Evolutionary conservation across 805 yeast species (phyloP).

Genomic region (Candida yuanshanica): DNA sequence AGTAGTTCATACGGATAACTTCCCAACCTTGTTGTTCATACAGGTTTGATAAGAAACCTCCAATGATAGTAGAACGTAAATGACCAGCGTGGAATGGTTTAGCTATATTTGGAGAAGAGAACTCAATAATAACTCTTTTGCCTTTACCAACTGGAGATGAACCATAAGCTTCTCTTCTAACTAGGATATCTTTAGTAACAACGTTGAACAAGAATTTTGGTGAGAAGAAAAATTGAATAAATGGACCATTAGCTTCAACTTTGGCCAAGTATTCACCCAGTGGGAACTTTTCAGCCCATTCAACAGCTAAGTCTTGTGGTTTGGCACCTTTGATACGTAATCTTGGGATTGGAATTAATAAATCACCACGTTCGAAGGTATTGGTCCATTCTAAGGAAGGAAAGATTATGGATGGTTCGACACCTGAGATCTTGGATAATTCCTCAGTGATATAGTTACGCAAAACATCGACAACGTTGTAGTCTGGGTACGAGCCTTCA

Average conservation of each 20-base stretch:
- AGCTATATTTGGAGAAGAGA: conserved; percentile 97
- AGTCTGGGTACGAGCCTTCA: conserved; percentile 65
- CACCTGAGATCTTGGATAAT: conserved; percentile 66
- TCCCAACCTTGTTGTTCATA: conserved; percentile 90
- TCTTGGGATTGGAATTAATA: conserved; percentile 89
- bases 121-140: conserved; percentile 75
- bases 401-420: conserved; percentile 61
- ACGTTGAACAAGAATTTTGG: conserved; percentile 59
- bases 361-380: conserved; percentile 86
- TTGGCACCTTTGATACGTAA: conserved; percentile 78
- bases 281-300: conserved; percentile 77
- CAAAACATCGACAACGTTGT: conserved; percentile 79
- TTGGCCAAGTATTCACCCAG: conserved; percentile 60
- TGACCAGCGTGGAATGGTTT: conserved; percentile 99
- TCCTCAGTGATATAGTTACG: conserved; percentile 86
- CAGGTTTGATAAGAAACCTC: conserved; percentile 88
- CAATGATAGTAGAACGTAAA: conserved; percentile 94
- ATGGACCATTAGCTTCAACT: conserved; percentile 83
- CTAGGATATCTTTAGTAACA: conserved; percentile 65
- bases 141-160: conserved; percentile 64
- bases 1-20: conserved; percentile 87
- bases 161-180: conserved; percentile 60
- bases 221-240: conserved; percentile 82
- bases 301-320: conserved; percentile 65
- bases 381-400: conserved; percentile 86